Base-by-base conservation (phyloP, 176 grass and related monocot genomes). In the Bothriochloa decipiens region DNA sequence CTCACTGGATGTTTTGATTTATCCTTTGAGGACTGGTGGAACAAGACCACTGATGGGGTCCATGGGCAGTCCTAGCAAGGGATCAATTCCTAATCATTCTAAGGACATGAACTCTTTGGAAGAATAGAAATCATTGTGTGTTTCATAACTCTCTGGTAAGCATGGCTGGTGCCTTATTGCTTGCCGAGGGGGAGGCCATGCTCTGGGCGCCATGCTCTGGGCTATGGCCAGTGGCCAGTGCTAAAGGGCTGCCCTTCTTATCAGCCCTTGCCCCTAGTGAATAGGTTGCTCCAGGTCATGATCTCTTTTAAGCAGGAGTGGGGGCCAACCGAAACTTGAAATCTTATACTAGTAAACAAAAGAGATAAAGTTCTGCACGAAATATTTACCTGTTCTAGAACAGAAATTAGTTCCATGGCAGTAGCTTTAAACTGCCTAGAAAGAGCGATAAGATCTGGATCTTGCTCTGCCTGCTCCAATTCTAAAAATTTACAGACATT, bases 361-460 rank as follows among this genome's bases (percentile, higher is more conserved):
- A 41, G 23, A 23, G 45, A 37, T 68, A 77, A 33, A 62, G 23
- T 50, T 83, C 7, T 75, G 13, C 18, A 68, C 12, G 43, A 50
- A 25, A 68, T 68, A 55, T 69, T 90, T 85, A 95, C 96, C 93
- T 99, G 91, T 87, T 99, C 96, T 68, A 99, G 90, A 82, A 99
- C 84, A 35, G 93, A 93, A 89, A 99, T 96, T 57, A 99, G 93
- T 87, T 99, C 96, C 96, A 96, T 96, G 20, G 93, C 93, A 63
- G 91, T 99, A 78, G 91, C 91, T 90, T 99, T 99, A 75, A 99
- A 99, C 89, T 96, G 87, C 65, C 91, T 91, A 41, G 96, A 99
- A 70, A 96, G 87, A 63, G 84, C 84, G 61, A 99, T 89, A 27
- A 99, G 81, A 85, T 99, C 93, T 87, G 93, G 93, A 52, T 99